Percentiles rank a stretch among this genome's conserved stretches.
Evolutionary conservation across 1,284 basidiomycete species (phyloP).

Genomic region (Pseudozyma tsukubaensis): DNA sequence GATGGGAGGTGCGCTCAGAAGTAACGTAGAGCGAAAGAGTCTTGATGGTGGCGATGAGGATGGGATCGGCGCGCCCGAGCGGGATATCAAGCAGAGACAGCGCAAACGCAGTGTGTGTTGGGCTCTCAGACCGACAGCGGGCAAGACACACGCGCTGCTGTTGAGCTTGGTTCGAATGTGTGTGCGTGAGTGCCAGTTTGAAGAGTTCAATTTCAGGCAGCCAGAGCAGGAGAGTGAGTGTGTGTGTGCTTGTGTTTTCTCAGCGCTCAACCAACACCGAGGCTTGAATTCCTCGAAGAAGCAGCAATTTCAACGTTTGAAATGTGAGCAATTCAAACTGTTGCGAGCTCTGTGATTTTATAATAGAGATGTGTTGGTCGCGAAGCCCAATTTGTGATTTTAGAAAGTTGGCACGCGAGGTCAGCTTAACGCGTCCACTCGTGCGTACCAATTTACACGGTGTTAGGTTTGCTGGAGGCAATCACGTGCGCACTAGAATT

Average conservation of each 20-base stretch:
- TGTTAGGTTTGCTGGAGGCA: neutral
- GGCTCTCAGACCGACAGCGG: neutral
- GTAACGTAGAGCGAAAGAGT: conserved; percentile 62
- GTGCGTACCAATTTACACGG: conserved; percentile 8
- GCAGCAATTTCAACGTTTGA: neutral
- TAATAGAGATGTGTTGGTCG: conserved; percentile 1
- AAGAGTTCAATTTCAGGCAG: neutral
- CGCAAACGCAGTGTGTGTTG: conserved; percentile 4
- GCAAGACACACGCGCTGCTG: too few species aligned
- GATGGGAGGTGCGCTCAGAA: conserved; percentile 53
- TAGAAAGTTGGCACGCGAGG: conserved; percentile 13
- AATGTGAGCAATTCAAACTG: neutral
- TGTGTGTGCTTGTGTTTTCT: conserved; percentile 6
- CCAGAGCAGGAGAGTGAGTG: conserved; percentile 1
- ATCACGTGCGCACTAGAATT: too few species aligned
- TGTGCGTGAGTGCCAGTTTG: neutral
- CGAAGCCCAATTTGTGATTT: conserved; percentile 16
- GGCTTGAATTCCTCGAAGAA: too few species aligned
- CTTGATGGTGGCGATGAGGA: conserved; percentile 43
- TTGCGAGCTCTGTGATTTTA: conserved; percentile 18
- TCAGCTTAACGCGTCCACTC: conserved; percentile 17
- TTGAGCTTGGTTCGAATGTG: conserved; percentile 1
- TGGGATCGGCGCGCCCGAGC: conserved; percentile 15
- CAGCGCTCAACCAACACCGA: conserved; percentile 25
- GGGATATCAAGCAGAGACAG: neutral